These are phyloP conservation scores for Hypomontagnella submonticulosa DNA, from an alignment of 495 filamentous ascomycete species.

Conservation along the genomic window DNA sequence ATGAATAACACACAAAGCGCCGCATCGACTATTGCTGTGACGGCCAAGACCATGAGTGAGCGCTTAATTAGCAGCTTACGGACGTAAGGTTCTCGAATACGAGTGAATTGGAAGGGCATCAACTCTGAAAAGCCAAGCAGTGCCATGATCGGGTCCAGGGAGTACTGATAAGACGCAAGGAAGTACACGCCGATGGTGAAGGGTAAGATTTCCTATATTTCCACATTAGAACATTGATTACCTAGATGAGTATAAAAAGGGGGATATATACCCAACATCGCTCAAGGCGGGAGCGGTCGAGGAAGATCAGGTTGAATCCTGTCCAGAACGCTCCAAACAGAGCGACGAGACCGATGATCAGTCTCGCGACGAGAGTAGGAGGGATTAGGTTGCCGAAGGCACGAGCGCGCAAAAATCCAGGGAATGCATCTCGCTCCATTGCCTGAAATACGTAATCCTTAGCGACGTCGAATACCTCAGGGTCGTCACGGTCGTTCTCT, in stretches of 20 bases:
- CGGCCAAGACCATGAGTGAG: conserved; percentile 75
- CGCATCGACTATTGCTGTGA: conserved; percentile 78
- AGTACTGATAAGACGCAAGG: conserved; percentile 91
- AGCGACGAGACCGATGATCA: conserved; percentile 85
- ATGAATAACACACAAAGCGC: conserved; percentile 85
- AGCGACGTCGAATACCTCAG: conserved; percentile 94
- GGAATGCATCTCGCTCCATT: conserved; percentile 98
- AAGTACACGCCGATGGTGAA: conserved; percentile 91
- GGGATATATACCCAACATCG: conserved; percentile 79
- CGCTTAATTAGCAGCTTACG: conserved; percentile 83
- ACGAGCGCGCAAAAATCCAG: conserved; percentile 93
- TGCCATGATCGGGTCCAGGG: conserved; percentile 89
- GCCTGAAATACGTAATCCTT: conserved; percentile 99
- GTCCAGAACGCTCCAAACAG: conserved; percentile 96
- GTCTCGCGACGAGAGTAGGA: conserved; percentile 80
- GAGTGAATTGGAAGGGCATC: conserved; percentile 88
- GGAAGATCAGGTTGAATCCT: conserved; percentile 90
- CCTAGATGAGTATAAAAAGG: too few relatives aligned
- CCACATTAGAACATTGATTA: conserved; percentile 8
- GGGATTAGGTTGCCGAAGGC: conserved; percentile 95
- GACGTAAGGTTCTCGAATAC: conserved; percentile 88
- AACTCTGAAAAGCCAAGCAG: conserved; percentile 93
- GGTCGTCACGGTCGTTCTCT: conserved; percentile 89
- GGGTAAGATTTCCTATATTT: conserved; percentile 82
- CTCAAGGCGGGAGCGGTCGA: conserved; percentile 76